Conservation (phyloP, 2,329 filamentous ascomycete species). For the Hypomyces perniciosus region DNA sequence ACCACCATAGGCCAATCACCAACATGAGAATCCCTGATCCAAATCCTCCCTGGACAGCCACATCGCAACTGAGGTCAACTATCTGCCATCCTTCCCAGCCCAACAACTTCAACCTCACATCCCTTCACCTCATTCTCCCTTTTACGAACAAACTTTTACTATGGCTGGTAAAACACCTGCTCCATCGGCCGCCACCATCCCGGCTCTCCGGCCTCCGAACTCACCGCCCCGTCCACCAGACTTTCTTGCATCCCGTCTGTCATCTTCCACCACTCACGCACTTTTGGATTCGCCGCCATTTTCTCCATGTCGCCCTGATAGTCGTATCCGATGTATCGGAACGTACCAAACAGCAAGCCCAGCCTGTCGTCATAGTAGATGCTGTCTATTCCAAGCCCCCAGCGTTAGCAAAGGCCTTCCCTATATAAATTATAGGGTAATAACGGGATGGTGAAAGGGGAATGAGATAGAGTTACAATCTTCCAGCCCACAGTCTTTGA, state of each 20-base stretch:
- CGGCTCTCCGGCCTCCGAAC: slow-evolving; percentile 53
- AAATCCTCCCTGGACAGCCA: background rate
- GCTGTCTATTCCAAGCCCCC: slow-evolving; percentile 46
- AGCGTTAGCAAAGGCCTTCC: no score
- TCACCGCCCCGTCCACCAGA: slow-evolving; percentile 52
- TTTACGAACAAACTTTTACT: slow-evolving; percentile 14
- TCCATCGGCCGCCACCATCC: slow-evolving; percentile 64
- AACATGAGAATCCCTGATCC: no score
- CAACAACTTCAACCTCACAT: background rate
- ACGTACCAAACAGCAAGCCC: slow-evolving; percentile 64
- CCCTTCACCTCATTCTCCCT: background rate
- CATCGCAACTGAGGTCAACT: background rate
- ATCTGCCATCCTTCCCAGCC: background rate
- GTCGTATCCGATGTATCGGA: slow-evolving; percentile 72
- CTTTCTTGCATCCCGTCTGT: slow-evolving; percentile 70
- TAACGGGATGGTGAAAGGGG: background rate
- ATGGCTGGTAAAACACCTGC: slow-evolving; percentile 61
- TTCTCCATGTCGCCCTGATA: slow-evolving; percentile 69
- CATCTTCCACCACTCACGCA: slow-evolving; percentile 75
- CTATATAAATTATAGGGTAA: background rate
- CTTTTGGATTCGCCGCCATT: slow-evolving; percentile 67
- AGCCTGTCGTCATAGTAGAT: slow-evolving; percentile 63
- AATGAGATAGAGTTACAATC: slow-evolving; percentile 54
- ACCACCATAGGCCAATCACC: no score
- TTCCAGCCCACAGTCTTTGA: slow-evolving; percentile 66